Base-by-base conservation (phyloP, 2,329 filamentous ascomycete species). In the Aspergillus cejpii region DNA sequence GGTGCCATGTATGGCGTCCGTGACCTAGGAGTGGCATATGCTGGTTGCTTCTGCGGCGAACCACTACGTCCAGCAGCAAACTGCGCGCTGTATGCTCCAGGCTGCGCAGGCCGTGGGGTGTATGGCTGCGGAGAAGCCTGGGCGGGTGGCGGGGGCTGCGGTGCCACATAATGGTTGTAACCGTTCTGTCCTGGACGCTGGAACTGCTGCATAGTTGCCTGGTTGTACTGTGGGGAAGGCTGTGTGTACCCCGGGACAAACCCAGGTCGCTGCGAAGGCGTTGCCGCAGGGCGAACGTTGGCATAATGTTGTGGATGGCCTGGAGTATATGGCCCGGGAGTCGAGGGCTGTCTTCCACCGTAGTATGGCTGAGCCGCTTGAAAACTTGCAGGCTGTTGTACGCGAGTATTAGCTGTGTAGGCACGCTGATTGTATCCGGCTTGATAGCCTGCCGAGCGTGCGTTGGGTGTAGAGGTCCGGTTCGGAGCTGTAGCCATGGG, bases 111-210 rank as follows among this genome's bases (percentile, higher is more conserved):
- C n/a, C 64, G 57, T 14, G 62, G 60, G 12, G 60, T 61, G 44
- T 65, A 67, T 26, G 60, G 58, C 41, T 66, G 63, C 23, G 63
- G 60, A 36, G 62, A 63, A n/a, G 52, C 56, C 47, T 64, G 64
- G 7, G 56, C 55, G 7, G 61, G 50, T 3, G 61, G 51, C 19
- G 56, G 47, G 4, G 59, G 59, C 41, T 59, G 55, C 38, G 63
- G 63, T 3, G 53, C 50, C n/a, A 56, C 42, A 43, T 64, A 62
- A 6, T 60, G 55, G 42, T 50, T 53, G 39, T 59, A 66, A 37
- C 67, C 66, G 40, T 70, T 72, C 39, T 61, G 60, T 11, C 52
- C 49, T 14, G 66, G 55, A 12, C 70, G 64, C 51, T 71, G 68
- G 47, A 67, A 68, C 47, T 67, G 68, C 34, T 61, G 62, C n/a